These are phyloP conservation scores for Microcyclospora pomicola DNA, from an alignment of 2,329 filamentous ascomycete species.

Conservation along the genomic window DNA sequence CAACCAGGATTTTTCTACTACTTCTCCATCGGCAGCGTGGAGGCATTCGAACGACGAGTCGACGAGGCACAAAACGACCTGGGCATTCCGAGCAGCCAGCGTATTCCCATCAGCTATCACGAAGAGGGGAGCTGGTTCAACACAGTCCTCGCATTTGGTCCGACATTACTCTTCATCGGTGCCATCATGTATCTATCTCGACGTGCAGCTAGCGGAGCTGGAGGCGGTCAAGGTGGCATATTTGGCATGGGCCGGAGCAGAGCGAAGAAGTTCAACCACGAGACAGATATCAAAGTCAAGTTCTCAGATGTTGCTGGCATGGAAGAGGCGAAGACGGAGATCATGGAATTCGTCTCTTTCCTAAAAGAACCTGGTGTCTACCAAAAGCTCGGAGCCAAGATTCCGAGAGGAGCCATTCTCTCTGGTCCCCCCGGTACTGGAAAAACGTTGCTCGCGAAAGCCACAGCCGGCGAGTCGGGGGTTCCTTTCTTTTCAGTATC, in stretches of 20 bases:
- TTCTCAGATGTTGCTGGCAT: slow-evolving; percentile 94
- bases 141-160: slow-evolving; percentile 67
- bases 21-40: slow-evolving; percentile 89
- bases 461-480: slow-evolving; percentile 88
- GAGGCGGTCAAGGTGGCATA: slow-evolving; percentile 57
- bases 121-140: slow-evolving; percentile 60
- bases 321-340: slow-evolving; percentile 95
- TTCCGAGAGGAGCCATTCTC: slow-evolving; percentile 88
- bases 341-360: slow-evolving; percentile 99
- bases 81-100: slow-evolving; percentile 69
- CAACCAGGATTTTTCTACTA: slow-evolving; percentile 68
- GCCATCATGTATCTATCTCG: slow-evolving; percentile 67
- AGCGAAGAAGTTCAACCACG: slow-evolving; percentile 95
- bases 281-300: slow-evolving; percentile 91
- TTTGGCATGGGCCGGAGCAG: slow-evolving; percentile 94
- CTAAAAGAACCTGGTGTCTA: slow-evolving; percentile 86
- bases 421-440: slow-evolving; percentile 96
- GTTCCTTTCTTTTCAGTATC: slow-evolving; percentile 98
- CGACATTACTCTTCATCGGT: slow-evolving; percentile 74
- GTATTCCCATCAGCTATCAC: slow-evolving; percentile 83
- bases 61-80: slow-evolving; percentile 82
- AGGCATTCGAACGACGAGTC: slow-evolving; percentile 78
- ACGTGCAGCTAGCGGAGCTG: slow-evolving; percentile 54
- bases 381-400: slow-evolving; percentile 90
- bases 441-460: slow-evolving; percentile 95